Evolutionary conservation across 2,329 filamentous ascomycete species (phyloP), one percentile per base, ranked within the genome.

Genomic region (Colletotrichum zoysiae): DNA sequence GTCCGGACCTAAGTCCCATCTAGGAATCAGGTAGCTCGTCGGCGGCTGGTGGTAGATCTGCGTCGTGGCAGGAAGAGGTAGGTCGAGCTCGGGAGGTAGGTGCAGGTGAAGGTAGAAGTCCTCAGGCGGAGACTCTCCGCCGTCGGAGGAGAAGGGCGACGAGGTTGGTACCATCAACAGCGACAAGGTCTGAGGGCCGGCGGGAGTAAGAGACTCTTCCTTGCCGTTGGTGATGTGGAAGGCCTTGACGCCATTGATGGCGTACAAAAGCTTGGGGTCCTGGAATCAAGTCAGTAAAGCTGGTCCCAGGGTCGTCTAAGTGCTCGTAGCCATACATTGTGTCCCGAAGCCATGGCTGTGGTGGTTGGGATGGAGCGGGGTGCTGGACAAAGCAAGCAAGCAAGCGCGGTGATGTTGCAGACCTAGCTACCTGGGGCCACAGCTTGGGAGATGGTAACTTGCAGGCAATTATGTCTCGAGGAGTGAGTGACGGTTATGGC

Each of bases 81-180:
- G 89, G 77, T 98, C 95, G 76, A 99, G 90, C 86, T 98, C 95
- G 26, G 95, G 95, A 18, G 95, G 95, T 12, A 98, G 90, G 78
- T 98, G 95, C 33, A 99, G 89, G 81, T 98, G 95, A 6, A 99
- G 90, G 81, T 98, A 98, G 84, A 98, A 98, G 85, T 98, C 96
- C 80, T 98, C 93, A 78, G 95, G 92, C 5, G 88, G 86, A 66
- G 87, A 85, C 70, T 98, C 93, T 79, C 95, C 92, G 75, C 89
- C 86, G 59, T 80, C 88, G 59, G 87, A 86, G 77, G 87, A 86
- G 77, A 90, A 93, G 33, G 92, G 89, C 40, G 93, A 93, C 20
- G 92, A 92, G 3, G 95, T 98, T 8, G 95, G 95, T 23, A 98
- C 95, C 95, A 98, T 98, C 77, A 98, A 84, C 68, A 98, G 87